Evolutionary conservation across 2,329 filamentous ascomycete species (phyloP).

Genomic region (Acarospora socialis): DNA sequence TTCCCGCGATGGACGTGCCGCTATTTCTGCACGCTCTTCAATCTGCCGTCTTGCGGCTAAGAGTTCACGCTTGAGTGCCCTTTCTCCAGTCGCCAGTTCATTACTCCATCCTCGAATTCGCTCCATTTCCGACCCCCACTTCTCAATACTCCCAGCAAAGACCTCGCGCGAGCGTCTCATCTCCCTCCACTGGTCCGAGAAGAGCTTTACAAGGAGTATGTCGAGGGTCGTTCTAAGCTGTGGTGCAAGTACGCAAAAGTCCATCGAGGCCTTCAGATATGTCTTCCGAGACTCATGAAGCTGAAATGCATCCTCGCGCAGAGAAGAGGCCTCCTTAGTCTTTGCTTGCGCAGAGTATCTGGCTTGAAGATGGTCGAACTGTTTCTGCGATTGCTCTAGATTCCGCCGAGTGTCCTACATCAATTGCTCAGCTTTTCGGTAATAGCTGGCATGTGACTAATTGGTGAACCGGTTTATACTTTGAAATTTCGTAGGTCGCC

Average conservation of each 20-base stretch:
- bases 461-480: slow-evolving; percentile 17
- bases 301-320: slow-evolving; percentile 90
- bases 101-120: slow-evolving; percentile 83
- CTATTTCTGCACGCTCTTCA: slow-evolving; percentile 57
- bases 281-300: slow-evolving; percentile 83
- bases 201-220: slow-evolving; percentile 70
- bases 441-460: not conserved
- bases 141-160: slow-evolving; percentile 45
- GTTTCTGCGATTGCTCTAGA: slow-evolving; percentile 68
- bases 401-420: slow-evolving; percentile 52
- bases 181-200: slow-evolving; percentile 77
- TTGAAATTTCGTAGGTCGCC: slow-evolving; percentile 77
- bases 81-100: slow-evolving; percentile 86
- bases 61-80: slow-evolving; percentile 67
- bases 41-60: slow-evolving; percentile 66
- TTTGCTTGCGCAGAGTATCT: slow-evolving; percentile 78
- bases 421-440: slow-evolving; percentile 3
- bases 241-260: slow-evolving; percentile 79
- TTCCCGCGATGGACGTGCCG: slow-evolving; percentile 71
- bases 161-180: slow-evolving; percentile 59
- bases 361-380: slow-evolving; percentile 66
- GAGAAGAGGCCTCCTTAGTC: slow-evolving; percentile 78
- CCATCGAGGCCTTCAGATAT: slow-evolving; percentile 84
- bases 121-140: slow-evolving; percentile 70
- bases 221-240: slow-evolving; percentile 75